Evolutionary conservation across 1,284 basidiomycete species (phyloP).

Genomic region (Pyrrhoderma noxium): DNA sequence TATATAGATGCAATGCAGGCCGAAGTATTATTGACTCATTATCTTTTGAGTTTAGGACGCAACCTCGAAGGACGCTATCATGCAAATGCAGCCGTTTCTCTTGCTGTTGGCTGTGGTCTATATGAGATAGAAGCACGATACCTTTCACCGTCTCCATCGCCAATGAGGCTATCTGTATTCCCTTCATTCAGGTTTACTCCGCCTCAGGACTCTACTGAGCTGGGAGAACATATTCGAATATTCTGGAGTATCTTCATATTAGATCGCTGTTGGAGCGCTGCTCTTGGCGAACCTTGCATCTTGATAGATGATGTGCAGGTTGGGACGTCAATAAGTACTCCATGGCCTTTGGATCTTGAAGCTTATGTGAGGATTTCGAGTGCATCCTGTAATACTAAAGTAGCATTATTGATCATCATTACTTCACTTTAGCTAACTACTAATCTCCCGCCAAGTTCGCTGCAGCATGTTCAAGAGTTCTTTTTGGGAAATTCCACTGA

Average conservation of each 20-base stretch:
- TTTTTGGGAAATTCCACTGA: background rate
- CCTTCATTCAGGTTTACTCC: slow-evolving; percentile 22
- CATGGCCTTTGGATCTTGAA: slow-evolving; percentile 56
- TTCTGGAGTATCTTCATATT: slow-evolving; percentile 68
- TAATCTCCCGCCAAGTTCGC: background rate
- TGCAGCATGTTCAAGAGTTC: background rate
- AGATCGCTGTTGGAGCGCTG: slow-evolving; percentile 57
- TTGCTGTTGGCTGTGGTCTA: slow-evolving; percentile 32
- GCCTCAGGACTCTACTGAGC: slow-evolving; percentile 33
- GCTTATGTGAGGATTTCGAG: slow-evolving; percentile 47
- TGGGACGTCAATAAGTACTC: slow-evolving; percentile 43
- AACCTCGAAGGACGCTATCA: slow-evolving; percentile 38
- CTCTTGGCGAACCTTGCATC: slow-evolving; percentile 44
- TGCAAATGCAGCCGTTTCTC: slow-evolving; percentile 32
- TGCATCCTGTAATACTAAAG: background rate
- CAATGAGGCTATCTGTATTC: background rate
- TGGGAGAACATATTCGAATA: slow-evolving; percentile 52
- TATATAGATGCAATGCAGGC: slow-evolving; percentile 44
- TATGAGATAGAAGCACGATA: slow-evolving; percentile 26
- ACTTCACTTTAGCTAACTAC: background rate
- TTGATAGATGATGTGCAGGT: slow-evolving; percentile 32
- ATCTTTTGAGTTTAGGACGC: slow-evolving; percentile 40
- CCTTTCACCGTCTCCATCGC: background rate
- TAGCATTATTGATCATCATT: background rate
- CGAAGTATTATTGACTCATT: slow-evolving; percentile 46